Evolutionary conservation across 345 rosid species (phyloP).

Genomic region (Erodium maritimum): DNA sequence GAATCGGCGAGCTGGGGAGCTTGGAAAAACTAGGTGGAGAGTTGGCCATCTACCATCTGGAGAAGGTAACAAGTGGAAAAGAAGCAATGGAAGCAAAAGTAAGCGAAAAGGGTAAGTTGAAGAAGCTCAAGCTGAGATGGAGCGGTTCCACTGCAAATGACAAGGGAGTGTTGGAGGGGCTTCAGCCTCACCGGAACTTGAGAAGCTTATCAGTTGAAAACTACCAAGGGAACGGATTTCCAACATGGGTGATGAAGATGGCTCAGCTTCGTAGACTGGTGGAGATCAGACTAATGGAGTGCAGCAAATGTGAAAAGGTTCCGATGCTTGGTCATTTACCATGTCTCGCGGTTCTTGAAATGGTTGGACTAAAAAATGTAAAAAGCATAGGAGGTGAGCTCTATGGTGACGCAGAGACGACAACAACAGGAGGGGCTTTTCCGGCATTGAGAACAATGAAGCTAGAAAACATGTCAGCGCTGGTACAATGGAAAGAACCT

Average conservation of each 20-base stretch:
- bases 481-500: conserved; percentile 1
- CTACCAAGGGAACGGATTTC: conserved; percentile 2
- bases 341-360: too few species aligned
- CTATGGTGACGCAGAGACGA: too few species aligned
- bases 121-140: background rate
- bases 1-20: background rate
- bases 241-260: too few species aligned
- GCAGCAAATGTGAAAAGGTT: conserved; percentile 7
- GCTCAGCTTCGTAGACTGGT: conserved; percentile 2
- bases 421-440: too few species aligned
- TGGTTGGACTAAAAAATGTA: background rate
- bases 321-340: conserved; percentile 15
- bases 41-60: too few species aligned
- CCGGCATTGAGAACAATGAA: conserved; percentile 6
- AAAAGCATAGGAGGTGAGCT: background rate
- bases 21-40: too few species aligned
- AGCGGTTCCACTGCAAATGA: too few species aligned
- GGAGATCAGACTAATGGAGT: conserved; percentile 2
- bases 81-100: too few species aligned
- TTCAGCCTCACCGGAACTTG: conserved; percentile 8
- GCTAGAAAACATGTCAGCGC: background rate
- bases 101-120: background rate
- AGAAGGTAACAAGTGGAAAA: too few species aligned
- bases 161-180: conserved; percentile 13
- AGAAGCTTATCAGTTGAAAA: conserved; percentile 6